phyloP scores from a whole-genome alignment of 1,284 basidiomycete genomes.

The Trichosporon sp. region DNA sequence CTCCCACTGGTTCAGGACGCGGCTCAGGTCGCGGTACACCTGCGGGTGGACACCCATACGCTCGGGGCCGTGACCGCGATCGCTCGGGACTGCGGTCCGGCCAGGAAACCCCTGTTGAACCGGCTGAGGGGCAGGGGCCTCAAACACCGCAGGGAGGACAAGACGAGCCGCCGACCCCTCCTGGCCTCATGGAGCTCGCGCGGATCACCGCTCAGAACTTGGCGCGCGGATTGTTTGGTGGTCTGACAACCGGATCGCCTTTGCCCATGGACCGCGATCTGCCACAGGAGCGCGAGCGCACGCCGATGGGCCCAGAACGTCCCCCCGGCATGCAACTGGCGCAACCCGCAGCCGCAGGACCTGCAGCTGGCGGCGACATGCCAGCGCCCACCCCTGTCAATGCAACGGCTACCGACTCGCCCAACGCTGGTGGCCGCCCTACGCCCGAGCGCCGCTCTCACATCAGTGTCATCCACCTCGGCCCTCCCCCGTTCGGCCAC shows the following conservation, averaged over 20 bases:
- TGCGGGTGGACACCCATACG: constrained; percentile 36
- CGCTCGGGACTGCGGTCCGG: constrained; percentile 20
- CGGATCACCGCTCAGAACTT: not conserved
- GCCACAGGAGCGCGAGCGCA: constrained; percentile 14
- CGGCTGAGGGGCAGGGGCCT: not conserved
- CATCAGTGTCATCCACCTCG: constrained; percentile 23
- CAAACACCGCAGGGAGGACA: not conserved
- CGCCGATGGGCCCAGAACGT: not conserved
- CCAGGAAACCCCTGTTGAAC: constrained; percentile 18
- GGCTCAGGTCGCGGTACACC: constrained; percentile 31
- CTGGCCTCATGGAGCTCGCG: constrained; percentile 12
- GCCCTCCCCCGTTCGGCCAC: not conserved
- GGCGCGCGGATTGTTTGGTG: constrained; percentile 28
- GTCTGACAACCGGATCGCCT: constrained; percentile 34
- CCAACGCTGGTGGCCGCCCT: constrained; percentile 17
- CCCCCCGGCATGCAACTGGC: not conserved
- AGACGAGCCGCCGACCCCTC: not conserved
- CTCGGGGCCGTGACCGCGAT: constrained; percentile 29
- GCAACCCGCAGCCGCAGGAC: not conserved
- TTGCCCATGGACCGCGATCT: constrained; percentile 32
- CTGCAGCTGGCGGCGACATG: not conserved
- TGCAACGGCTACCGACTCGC: not conserved
- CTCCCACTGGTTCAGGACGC: constrained; percentile 33
- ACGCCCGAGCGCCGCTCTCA: constrained; percentile 29
- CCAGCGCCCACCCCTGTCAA: too few relatives aligned